phyloP scores from a whole-genome alignment of 2,329 filamentous ascomycete genomes.

The Endoconidiophora laricicola region DNA sequence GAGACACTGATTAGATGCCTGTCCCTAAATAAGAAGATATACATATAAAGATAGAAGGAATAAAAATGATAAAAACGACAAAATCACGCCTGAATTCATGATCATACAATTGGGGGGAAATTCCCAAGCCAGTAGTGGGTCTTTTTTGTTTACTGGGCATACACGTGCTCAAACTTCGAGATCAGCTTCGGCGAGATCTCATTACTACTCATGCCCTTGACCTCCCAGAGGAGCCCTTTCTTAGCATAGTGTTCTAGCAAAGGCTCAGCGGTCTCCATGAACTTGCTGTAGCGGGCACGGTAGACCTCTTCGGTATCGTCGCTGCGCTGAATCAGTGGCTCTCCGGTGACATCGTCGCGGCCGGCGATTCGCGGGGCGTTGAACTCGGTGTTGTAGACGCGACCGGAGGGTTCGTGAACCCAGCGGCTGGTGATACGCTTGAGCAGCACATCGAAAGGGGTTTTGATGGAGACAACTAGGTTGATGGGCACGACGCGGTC shows the following conservation, averaged over 20 bases:
- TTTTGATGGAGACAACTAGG: slow-evolving; percentile 72
- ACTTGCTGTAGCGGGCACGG: slow-evolving; percentile 61
- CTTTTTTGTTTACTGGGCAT: background rate
- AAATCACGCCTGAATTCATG: too few species aligned
- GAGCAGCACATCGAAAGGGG: slow-evolving; percentile 72
- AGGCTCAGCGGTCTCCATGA: slow-evolving; percentile 71
- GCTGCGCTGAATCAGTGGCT: slow-evolving; percentile 60
- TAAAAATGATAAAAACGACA: too few species aligned
- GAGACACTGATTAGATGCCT: too few species aligned
- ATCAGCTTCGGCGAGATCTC: slow-evolving; percentile 90
- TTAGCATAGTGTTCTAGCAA: slow-evolving; percentile 78
- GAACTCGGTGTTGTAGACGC: slow-evolving; percentile 91
- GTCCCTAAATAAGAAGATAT: background rate
- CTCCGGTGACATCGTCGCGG: slow-evolving; percentile 79
- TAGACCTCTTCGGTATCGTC: slow-evolving; percentile 85
- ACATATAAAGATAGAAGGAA: background rate
- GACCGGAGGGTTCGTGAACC: slow-evolving; percentile 81
- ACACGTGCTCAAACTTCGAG: slow-evolving; percentile 51
- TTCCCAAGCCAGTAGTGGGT: too few species aligned
- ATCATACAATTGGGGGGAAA: too few species aligned
- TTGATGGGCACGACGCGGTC: slow-evolving; percentile 85
- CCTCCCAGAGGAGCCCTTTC: slow-evolving; percentile 70
- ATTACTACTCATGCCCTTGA: slow-evolving; percentile 77
- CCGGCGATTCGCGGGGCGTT: slow-evolving; percentile 69
- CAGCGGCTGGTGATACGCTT: slow-evolving; percentile 81